A percentile compares a stretch with the other conserved stretches of the same genome.
phyloP scores from a whole-genome alignment of 1,284 basidiomycete species.

The Sporisorium scitamineum region DNA sequence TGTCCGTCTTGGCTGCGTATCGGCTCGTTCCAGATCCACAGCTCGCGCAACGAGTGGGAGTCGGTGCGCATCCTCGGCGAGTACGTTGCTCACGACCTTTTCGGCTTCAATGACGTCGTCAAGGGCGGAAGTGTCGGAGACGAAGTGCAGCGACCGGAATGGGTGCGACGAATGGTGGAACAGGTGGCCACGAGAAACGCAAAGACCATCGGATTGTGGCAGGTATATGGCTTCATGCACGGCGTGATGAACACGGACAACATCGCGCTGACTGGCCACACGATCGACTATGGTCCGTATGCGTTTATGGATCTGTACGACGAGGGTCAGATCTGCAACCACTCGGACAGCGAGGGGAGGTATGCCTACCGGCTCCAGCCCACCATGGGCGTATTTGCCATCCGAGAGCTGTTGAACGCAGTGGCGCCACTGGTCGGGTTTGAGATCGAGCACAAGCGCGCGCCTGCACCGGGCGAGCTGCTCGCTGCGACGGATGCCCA shows the following conservation, averaged over 20 bases:
- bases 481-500: slow-evolving; percentile 24
- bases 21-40: slow-evolving; percentile 88
- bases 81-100: slow-evolving; percentile 78
- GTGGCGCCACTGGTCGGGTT: slow-evolving; percentile 52
- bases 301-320: slow-evolving; percentile 85
- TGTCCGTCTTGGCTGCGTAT: slow-evolving; percentile 92
- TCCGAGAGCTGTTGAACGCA: slow-evolving; percentile 35
- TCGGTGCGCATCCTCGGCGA: slow-evolving; percentile 74
- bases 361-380: slow-evolving; percentile 79
- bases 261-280: slow-evolving; percentile 82
- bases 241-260: slow-evolving; percentile 92
- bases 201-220: slow-evolving; percentile 91
- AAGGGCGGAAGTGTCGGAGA: slow-evolving; percentile 27
- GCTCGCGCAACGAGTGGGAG: slow-evolving; percentile 73
- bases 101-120: slow-evolving; percentile 52
- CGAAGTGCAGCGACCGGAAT: slow-evolving; percentile 26
- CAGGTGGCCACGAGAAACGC: slow-evolving; percentile 81
- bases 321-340: slow-evolving; percentile 88
- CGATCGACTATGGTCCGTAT: slow-evolving; percentile 85
- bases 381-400: slow-evolving; percentile 71
- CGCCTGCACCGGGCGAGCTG: slow-evolving; percentile 62
- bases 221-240: slow-evolving; percentile 72
- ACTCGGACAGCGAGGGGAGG: slow-evolving; percentile 85
- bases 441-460: slow-evolving; percentile 64
- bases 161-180: slow-evolving; percentile 52